Evolutionary conservation across 1,284 basidiomycete genomes (phyloP).

Genomic region (Cryptococcus deneoformans): DNA sequence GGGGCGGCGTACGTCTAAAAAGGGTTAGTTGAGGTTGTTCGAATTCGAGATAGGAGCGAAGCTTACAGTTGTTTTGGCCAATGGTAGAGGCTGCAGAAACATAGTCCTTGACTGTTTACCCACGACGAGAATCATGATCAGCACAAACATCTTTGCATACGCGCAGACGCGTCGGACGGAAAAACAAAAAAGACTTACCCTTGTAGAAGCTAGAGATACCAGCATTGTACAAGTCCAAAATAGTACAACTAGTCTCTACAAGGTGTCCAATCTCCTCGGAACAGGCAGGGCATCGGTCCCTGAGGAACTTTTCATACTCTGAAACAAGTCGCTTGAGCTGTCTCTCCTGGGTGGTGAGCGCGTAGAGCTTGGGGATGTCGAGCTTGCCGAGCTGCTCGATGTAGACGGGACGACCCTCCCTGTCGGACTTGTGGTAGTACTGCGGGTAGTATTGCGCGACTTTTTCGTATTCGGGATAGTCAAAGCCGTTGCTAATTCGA

Average conservation of each 20-base stretch:
- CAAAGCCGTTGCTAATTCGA: slow-evolving; percentile 64
- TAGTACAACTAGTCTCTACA: slow-evolving; percentile 98
- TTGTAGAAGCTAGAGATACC: slow-evolving; percentile 80
- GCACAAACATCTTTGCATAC: background rate
- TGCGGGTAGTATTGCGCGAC: slow-evolving; percentile 95
- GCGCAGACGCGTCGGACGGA: background rate
- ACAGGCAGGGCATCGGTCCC: slow-evolving; percentile 79
- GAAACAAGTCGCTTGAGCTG: slow-evolving; percentile 84
- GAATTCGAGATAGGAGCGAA: background rate
- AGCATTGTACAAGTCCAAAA: slow-evolving; percentile 87
- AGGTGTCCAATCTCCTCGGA: slow-evolving; percentile 64
- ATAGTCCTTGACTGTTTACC: slow-evolving; percentile 74
- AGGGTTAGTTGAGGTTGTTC: background rate
- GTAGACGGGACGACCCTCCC: slow-evolving; percentile 93
- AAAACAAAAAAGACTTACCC: slow-evolving; percentile 26
- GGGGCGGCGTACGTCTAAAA: slow-evolving; percentile 11
- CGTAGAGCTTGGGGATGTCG: slow-evolving; percentile 79
- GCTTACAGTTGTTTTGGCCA: slow-evolving; percentile 76
- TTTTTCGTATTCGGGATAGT: slow-evolving; percentile 70
- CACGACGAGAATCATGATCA: background rate
- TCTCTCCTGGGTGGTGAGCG: slow-evolving; percentile 79
- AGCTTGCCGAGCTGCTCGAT: slow-evolving; percentile 90
- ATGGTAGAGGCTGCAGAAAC: slow-evolving; percentile 74
- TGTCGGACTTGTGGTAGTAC: slow-evolving; percentile 95
- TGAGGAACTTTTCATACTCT: slow-evolving; percentile 91